Base-by-base conservation (phyloP, 2,329 filamentous ascomycete species). In the Fusarium chaquense region DNA sequence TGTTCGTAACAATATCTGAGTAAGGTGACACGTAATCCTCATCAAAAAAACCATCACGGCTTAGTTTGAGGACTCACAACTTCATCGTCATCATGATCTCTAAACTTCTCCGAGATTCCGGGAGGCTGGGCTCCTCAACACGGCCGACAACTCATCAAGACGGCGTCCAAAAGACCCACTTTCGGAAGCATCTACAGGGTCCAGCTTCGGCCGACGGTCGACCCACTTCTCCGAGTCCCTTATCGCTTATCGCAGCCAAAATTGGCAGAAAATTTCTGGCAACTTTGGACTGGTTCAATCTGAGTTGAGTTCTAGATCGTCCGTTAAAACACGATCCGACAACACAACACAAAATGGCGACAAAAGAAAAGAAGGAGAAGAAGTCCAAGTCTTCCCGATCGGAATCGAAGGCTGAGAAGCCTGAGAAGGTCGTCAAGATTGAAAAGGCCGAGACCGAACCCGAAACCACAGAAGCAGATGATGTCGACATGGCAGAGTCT, bases 201-300 rank as follows among this genome's bases (percentile, higher is more conserved):
- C 64, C 57, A 58, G 56, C n/a, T 44, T 59, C 59, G 59, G 59
- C 36, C 46, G 20, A 13, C 20, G 2, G 8, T 7, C 1, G 64
- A 56, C 62, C 73, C 73, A 73, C 55, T 33, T 47, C 51, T 50
- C 58, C 50, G 56, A 49, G 55, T 57, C 18, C 30, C 70, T 75
- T 76, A 75, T 76, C 73, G 51, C 71, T 76, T 76, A 76, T 76
- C 74, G 59, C 35, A 54, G 12, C n/a, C 13, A 32, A 53, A 60
- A 32, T 32, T 45, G 36, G 36, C 58, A 38, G 36, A 56, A 58
- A 61, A 46, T 56, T 40, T 59, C 66, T 60, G 51, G 69, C 61
- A 60, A 71, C 67, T 55, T 58, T 65, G 22, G 24, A 35, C 51
- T 59, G 33, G 60, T 40, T 53, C 24, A n/a, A 20, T 22, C n/a